Percentiles rank a stretch among this genome's conserved stretches.
phyloP scores from a whole-genome alignment of 306 rosid species.

The Glycyrrhiza uralensis region DNA sequence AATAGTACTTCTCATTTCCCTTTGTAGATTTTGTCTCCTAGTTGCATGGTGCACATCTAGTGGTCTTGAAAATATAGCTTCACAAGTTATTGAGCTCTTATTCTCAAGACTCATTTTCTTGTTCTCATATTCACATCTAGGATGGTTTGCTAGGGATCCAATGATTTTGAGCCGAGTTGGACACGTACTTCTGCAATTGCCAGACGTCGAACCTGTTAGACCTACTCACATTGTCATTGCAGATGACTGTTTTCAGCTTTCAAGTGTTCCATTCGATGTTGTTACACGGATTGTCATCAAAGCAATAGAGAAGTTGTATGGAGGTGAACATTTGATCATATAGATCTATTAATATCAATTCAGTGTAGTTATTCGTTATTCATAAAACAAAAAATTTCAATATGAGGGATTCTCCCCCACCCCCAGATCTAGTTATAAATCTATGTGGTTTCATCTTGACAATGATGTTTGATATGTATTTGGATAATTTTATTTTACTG shows the following conservation, averaged over 20 bases:
- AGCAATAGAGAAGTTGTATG: slow-evolving; percentile 62
- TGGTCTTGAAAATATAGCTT: slow-evolving; percentile 1
- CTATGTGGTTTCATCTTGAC: neutral
- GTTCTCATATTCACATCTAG: slow-evolving; percentile 48
- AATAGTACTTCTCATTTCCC: neutral
- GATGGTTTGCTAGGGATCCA: slow-evolving; percentile 95
- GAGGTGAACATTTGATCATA: slow-evolving; percentile 47
- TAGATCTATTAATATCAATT: neutral
- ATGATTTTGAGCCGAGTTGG: slow-evolving; percentile 62
- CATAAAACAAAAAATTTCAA: neutral
- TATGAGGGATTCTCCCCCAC: neutral
- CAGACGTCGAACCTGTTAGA: slow-evolving; percentile 35
- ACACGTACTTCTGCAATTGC: slow-evolving; percentile 48
- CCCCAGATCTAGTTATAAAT: neutral
- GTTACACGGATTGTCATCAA: slow-evolving; percentile 33
- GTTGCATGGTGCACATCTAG: neutral
- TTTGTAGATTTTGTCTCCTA: neutral
- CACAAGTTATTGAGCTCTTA: neutral
- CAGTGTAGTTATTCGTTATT: neutral
- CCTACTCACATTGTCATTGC: slow-evolving; percentile 66
- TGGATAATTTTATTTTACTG: slow-evolving; percentile 1
- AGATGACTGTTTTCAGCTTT: slow-evolving; percentile 80
- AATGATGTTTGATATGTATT: slow-evolving; percentile 9
- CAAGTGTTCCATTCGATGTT: slow-evolving; percentile 53
- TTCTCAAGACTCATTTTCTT: slow-evolving; percentile 7